Percentiles rank a stretch among this genome's conserved stretches.
These are phyloP conservation scores for Chalaropsis thielavioides DNA, from an alignment of 2,329 filamentous ascomycete species.

Conservation along the genomic window DNA sequence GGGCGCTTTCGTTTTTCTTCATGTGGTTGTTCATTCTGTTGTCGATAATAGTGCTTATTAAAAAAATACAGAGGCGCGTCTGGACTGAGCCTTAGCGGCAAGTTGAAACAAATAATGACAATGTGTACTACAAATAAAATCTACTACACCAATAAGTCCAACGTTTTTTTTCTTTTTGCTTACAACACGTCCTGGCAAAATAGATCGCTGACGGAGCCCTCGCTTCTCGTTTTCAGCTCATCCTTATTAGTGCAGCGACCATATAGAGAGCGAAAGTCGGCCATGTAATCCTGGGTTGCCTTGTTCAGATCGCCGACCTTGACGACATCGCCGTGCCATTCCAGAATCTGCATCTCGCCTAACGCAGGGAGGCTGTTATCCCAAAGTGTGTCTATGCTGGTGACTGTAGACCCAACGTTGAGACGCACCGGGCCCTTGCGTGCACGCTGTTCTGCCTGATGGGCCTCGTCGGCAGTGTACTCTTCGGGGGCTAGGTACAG, in stretches of 20 bases:
- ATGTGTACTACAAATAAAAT: not conserved
- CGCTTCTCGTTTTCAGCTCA: conserved; percentile 19
- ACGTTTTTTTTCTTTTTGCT: not conserved
- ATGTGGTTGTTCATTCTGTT: not conserved
- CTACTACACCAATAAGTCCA: not conserved
- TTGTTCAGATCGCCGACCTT: conserved; percentile 27
- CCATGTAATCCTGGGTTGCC: conserved; percentile 38
- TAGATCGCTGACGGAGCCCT: conserved; percentile 41
- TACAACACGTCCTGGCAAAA: conserved; percentile 39
- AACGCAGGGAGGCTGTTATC: conserved; percentile 32
- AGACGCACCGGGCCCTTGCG: conserved; percentile 26
- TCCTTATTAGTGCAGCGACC: conserved; percentile 46
- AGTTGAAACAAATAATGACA: not conserved
- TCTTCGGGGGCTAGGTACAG: conserved; percentile 60
- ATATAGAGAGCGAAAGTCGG: conserved; percentile 45
- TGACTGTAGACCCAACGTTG: conserved; percentile 30
- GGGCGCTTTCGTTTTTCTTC: not conserved
- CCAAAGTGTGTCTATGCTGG: conserved; percentile 35
- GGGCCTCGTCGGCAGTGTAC: conserved; percentile 27
- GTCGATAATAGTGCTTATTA: not conserved
- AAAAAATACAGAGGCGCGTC: not conserved
- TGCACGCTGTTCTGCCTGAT: conserved; percentile 16
- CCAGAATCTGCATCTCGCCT: conserved; percentile 42
- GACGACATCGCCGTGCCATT: conserved; percentile 41
- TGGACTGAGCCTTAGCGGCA: not conserved